Base-by-base conservation (phyloP, 176 grass and related monocot species). In the Avena atlantica region DNA sequence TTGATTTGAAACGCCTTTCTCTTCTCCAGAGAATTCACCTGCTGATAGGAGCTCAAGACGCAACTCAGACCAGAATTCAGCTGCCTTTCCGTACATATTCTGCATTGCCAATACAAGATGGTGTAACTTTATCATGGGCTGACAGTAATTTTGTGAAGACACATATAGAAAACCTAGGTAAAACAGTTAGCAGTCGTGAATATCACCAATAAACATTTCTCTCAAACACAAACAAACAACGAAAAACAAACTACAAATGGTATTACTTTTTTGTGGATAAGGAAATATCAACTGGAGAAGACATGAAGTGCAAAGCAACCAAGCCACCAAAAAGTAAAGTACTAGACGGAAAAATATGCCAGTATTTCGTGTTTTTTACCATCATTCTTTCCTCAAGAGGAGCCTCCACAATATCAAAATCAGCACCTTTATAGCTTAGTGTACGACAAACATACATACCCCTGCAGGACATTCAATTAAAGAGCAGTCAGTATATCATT, bases 371-470 rank as follows among this genome's bases (percentile, higher is more conserved):
- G 83, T 61, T 96, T 48, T 73, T 86, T 99, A 99, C 97, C 97
- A 85, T 96, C 97, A 96, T 99, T 89, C 87, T 91, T 90, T 99
- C 97, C 78, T 93, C 97, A 27, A 99, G 87, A 44, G 80, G 75
- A 80, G 97, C 92, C 89, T 96, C 94, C 85, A 96, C 87, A 62
- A 94, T 93, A 94, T 99, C 94, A 87, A 99, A 99, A 81, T 99
- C 94, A 77, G 78, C 89, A 29, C 90, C 97, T 48, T 99, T 94
- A 85, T 96, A 99, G 90, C 97, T 99, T 87, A 99, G 85, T 12
- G 97, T 96, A 50, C 97, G 97, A 44, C 97, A 99, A 59, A 99
- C 86, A 83, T 99, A 99, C 97, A 99, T 99, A 81, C 97, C 97
- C 89, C 97, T 99, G 90, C 25, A 89, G 44, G 53, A 89, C 81